phyloP scores from a whole-genome alignment of 345 rosid species.

The Triadica sebifera region DNA sequence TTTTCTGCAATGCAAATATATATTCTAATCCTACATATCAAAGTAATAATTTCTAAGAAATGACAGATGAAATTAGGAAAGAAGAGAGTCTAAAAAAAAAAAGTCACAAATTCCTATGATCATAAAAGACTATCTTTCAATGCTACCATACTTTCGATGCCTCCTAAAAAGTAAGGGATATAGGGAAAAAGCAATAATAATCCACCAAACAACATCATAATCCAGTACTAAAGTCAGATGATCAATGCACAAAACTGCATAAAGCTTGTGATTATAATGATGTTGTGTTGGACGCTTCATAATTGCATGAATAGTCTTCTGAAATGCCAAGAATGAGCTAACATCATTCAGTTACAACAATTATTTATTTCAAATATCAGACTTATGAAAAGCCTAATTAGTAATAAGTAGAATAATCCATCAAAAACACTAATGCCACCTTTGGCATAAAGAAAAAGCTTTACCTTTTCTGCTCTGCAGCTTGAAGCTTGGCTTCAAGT shows the following conservation, averaged over 20 bases:
- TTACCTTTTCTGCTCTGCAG: constrained; percentile 96
- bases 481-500: constrained; percentile 89
- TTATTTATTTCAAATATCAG: background rate
- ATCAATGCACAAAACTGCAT: background rate
- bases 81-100: background rate
- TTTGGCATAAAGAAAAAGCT: background rate
- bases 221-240: background rate
- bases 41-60: background rate
- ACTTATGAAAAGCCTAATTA: background rate
- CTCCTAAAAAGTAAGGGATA: background rate
- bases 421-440: background rate
- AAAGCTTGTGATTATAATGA: background rate
- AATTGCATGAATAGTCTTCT: background rate
- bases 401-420: background rate
- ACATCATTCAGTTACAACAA: background rate
- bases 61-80: background rate
- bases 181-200: background rate
- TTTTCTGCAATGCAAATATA: background rate
- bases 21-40: background rate
- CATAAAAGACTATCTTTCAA: background rate
- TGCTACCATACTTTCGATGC: background rate
- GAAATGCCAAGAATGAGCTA: background rate
- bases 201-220: background rate
- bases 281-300: background rate
- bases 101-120: too few species aligned